Conservation (phyloP, 2,329 filamentous ascomycete genomes). For the Stagonosporopsis rhizophila region DNA sequence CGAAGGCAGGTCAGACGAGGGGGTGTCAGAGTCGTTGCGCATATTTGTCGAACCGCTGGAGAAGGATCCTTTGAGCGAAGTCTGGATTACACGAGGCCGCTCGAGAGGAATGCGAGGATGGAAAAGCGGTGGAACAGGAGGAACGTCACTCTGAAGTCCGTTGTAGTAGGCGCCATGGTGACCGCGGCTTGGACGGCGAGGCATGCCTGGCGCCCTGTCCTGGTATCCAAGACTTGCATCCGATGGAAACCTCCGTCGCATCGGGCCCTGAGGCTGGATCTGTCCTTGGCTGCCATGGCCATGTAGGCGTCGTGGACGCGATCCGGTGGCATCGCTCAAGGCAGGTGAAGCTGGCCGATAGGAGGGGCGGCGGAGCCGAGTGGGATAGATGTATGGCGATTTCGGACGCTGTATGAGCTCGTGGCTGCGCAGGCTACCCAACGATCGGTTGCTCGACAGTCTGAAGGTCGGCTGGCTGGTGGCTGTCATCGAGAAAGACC, state of each 20-base stretch:
- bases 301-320: constrained; percentile 27
- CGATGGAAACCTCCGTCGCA: constrained; percentile 37
- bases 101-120: constrained; percentile 31
- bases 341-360: constrained; percentile 55
- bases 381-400: constrained; percentile 53
- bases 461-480: constrained; percentile 43
- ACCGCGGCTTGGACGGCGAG: constrained; percentile 24
- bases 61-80: constrained; percentile 32
- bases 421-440: constrained; percentile 54
- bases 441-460: constrained; percentile 53
- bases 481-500: constrained; percentile 52
- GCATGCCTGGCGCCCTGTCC: constrained; percentile 23
- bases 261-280: constrained; percentile 7
- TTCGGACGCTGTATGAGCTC: constrained; percentile 45
- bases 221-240: constrained; percentile 34
- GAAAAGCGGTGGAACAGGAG: constrained; percentile 33
- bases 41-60: constrained; percentile 43
- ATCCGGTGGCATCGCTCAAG: constrained; percentile 49
- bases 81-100: constrained; percentile 30
- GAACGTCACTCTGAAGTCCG: constrained; percentile 24
- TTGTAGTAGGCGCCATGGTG: constrained; percentile 19
- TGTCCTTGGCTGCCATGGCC: constrained; percentile 22
- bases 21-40: constrained; percentile 49
- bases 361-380: constrained; percentile 51
- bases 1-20: constrained; percentile 54